Percentiles rank a stretch among this genome's conserved stretches.
Evolutionary conservation across 2,329 filamentous ascomycete genomes (phyloP).

Genomic region (Hymenoscyphus repandus): DNA sequence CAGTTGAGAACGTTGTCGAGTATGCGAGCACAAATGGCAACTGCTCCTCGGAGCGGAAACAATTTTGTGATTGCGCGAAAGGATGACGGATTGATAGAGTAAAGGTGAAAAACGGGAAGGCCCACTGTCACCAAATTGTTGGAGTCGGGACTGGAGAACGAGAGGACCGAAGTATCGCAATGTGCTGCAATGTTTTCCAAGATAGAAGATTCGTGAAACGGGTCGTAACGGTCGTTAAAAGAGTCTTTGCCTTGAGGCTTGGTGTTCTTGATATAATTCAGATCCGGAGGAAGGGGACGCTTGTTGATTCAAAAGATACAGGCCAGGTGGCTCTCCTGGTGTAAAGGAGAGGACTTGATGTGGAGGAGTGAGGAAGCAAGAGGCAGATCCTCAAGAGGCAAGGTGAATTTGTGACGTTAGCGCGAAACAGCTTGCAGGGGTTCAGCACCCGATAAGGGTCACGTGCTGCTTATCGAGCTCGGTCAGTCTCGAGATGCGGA

Average conservation of each 20-base stretch:
- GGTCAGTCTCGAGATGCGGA: constrained; percentile 4
- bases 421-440: not conserved
- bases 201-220: constrained; percentile 31
- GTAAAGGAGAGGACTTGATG: constrained; percentile 6
- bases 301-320: not conserved
- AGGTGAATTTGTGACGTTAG: constrained; percentile 2
- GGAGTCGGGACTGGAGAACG: not conserved
- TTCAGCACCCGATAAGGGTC: constrained; percentile 9
- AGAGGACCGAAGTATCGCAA: constrained; percentile 5
- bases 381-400: not conserved
- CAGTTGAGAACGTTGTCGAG: not conserved
- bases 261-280: not conserved
- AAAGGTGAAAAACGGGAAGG: not conserved
- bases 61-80: not conserved
- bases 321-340: constrained; percentile 9
- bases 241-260: not conserved
- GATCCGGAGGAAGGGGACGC: not conserved
- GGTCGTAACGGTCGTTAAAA: constrained; percentile 30
- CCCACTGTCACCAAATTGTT: not conserved
- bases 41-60: not conserved
- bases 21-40: too few species aligned
- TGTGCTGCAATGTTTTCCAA: constrained; percentile 11
- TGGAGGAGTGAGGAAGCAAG: too few species aligned
- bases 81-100: not conserved
- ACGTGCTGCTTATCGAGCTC: constrained; percentile 9